A percentile compares a stretch with the other conserved stretches of the same genome.
Conservation (phyloP, 768 basidiomycete genomes). For the Collybia sordida region DNA sequence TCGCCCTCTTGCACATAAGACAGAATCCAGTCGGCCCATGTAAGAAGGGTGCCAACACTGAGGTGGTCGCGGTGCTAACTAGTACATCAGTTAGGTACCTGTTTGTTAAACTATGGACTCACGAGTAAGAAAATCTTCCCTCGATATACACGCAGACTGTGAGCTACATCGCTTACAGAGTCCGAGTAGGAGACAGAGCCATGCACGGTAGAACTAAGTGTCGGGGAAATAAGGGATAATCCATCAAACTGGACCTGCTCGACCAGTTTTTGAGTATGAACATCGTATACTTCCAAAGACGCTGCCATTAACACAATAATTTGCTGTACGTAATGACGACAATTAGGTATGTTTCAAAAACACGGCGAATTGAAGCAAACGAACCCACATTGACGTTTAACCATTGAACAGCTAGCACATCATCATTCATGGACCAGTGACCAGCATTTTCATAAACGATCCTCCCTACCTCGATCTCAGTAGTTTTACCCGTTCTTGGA, state of each 20-base stretch:
- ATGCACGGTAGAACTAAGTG: slow-evolving; percentile 43
- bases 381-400: slow-evolving; percentile 80
- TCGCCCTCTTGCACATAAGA: slow-evolving; percentile 81
- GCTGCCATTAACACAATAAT: slow-evolving; percentile 56
- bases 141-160: slow-evolving; percentile 81
- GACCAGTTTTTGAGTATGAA: slow-evolving; percentile 51
- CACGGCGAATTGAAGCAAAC: slow-evolving; percentile 14
- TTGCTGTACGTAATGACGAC: slow-evolving; percentile 49
- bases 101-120: slow-evolving; percentile 27
- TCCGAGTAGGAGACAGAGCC: slow-evolving; percentile 49
- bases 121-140: slow-evolving; percentile 91
- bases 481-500: slow-evolving; percentile 58
- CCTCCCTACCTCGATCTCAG: slow-evolving; percentile 59
- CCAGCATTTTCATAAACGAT: slow-evolving; percentile 63
- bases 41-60: slow-evolving; percentile 80
- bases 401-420: slow-evolving; percentile 82
- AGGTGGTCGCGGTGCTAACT: slow-evolving; percentile 64
- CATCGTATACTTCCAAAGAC: slow-evolving; percentile 70
- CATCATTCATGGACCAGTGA: slow-evolving; percentile 58
- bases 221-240: slow-evolving; percentile 53
- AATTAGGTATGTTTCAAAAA: not conserved
- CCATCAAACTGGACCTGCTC: slow-evolving; percentile 64
- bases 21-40: slow-evolving; percentile 94
- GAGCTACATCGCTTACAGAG: slow-evolving; percentile 53
- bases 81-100: slow-evolving; percentile 5